Base-by-base conservation (phyloP, 2,329 filamentous ascomycete genomes). In the Botryosphaeria agaves region DNA sequence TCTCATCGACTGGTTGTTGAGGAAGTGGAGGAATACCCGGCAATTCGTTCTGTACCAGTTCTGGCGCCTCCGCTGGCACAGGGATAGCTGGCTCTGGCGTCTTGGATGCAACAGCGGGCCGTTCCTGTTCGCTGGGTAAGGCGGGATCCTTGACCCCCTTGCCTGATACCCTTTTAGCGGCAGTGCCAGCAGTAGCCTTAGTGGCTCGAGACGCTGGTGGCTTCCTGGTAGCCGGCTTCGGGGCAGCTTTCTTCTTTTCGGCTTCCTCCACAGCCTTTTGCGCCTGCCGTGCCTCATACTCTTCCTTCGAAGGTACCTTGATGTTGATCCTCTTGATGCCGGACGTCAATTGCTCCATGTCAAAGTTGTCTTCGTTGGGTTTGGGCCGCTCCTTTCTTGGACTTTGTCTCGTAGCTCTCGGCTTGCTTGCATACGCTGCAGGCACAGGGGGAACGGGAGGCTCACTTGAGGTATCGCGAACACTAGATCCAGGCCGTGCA, bases 321-420 rank as follows among this genome's bases (percentile, higher is more conserved):
- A 76, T 44, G 14, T 68, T 72, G 32, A 75, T 64, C 17, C 63
- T 64, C 42, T 66, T 66, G 36, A 73, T 46, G 3, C 64, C 64
- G 3, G 59, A 55, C 1, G 64, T 55, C 16, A 72, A 46, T 12
- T 51, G 53, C 26, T 72, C 66, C 26, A 72, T 44, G 18, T 61
- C 56, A 11, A 51, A 43, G 31, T 46, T 42, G 29, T 37, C 41
- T 8, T 40, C 45, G 24, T 31, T 38, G 12, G 35, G 33, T 4
- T 37, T 33, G 6, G 34, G 19, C 14, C 36, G 23, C 17, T 17
- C 20, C 23, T 32, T 32, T 26, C 15, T 27, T 32, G 16, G 7
- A 21, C 27, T 11, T 30, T 16, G 18, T 33, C 6, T 9, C 17
- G 5, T 17, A 18, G 28, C 16, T 12, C 19, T 14, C 15, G 35